Evolutionary conservation across 495 filamentous ascomycete genomes (phyloP).

Genomic region (Penicillium ucsense): DNA sequence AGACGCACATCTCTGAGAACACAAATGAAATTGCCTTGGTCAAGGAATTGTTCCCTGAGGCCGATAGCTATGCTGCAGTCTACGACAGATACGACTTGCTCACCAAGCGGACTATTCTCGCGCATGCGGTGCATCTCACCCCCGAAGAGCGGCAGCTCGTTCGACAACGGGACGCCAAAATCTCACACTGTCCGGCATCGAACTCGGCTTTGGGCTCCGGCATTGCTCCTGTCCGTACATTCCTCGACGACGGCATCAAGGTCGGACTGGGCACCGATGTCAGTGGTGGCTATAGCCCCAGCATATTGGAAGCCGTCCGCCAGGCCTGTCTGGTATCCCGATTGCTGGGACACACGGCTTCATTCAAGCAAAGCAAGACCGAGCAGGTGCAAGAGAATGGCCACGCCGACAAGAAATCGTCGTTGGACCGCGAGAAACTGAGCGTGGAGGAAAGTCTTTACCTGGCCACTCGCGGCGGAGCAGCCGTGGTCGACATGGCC

Average conservation of each 20-base stretch:
- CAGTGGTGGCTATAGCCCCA: slow-evolving; percentile 71
- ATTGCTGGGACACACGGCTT: slow-evolving; percentile 18
- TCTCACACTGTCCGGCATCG: slow-evolving; percentile 78
- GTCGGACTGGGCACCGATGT: slow-evolving; percentile 88
- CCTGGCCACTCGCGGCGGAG: slow-evolving; percentile 73
- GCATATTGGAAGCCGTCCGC: slow-evolving; percentile 67
- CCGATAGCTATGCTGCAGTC: slow-evolving; percentile 58
- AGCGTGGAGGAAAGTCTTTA: slow-evolving; percentile 82
- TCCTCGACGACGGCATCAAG: slow-evolving; percentile 64
- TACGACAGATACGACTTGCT: slow-evolving; percentile 69
- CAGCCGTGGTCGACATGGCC: slow-evolving; percentile 61
- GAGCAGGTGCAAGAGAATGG: not conserved
- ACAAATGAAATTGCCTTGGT: slow-evolving; percentile 62
- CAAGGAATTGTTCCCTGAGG: slow-evolving; percentile 54
- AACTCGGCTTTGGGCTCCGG: slow-evolving; percentile 76
- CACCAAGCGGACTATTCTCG: slow-evolving; percentile 65
- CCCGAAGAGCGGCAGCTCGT: slow-evolving; percentile 55
- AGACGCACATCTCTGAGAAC: slow-evolving; percentile 93
- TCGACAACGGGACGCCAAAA: slow-evolving; percentile 45
- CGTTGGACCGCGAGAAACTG: slow-evolving; percentile 41
- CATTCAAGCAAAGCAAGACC: not conserved
- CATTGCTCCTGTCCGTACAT: slow-evolving; percentile 54
- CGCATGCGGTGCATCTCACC: slow-evolving; percentile 73
- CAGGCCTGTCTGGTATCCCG: slow-evolving; percentile 69
- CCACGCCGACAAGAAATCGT: slow-evolving; percentile 4